Base-by-base conservation (phyloP, 2,329 filamentous ascomycete species). In the Trichoderma brevicompactum region DNA sequence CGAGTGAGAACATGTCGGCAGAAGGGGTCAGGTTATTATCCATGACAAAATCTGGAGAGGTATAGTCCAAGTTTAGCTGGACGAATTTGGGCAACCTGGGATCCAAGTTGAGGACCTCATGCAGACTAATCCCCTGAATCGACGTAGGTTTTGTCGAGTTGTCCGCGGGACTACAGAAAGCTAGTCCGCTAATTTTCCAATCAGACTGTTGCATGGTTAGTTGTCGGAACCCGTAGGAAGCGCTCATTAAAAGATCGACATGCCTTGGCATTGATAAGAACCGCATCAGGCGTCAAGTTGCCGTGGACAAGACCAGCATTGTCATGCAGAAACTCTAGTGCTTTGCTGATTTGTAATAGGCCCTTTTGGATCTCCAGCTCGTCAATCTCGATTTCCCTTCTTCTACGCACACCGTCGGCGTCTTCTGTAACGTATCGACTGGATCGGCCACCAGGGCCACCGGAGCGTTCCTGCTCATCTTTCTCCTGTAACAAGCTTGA, bases 311-410 rank as follows among this genome's bases (percentile, higher is more conserved):
- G 83, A 0, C 92, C 92, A 9, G 94, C 94, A 74, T 94, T 97
- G 74, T 98, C 94, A 74, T 98, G 94, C 67, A 98, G 80, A 74
- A 98, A 98, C 78, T 98, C 94, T 36, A 98, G 82, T 2, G 94
- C 94, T 76, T 97, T 97, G 73, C 90, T 94, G 68, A 99, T 86
- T 77, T 99, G 95, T 67, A 98, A 80, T 68, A 99, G 78, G 0
- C 95, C 95, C 78, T 99, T 99, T 76, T 99, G 95, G 72, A 98
- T 96, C 78, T 99, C 95, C 66, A 99, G 81, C 79, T 98, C 95
- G 74, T 99, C 95, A 68, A 99, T 92, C 76, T 98, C 94, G 13
- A 97, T 78, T 73, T 98, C 94, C 71, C 91, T 85, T 72, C 92
- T 83, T 71, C 88, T 85, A 69, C 87, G 84, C 56, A 87, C 87